Evolutionary conservation across 352 stramenopile genomes (phyloP).

Genomic region (Phytophthora sansomeana): DNA sequence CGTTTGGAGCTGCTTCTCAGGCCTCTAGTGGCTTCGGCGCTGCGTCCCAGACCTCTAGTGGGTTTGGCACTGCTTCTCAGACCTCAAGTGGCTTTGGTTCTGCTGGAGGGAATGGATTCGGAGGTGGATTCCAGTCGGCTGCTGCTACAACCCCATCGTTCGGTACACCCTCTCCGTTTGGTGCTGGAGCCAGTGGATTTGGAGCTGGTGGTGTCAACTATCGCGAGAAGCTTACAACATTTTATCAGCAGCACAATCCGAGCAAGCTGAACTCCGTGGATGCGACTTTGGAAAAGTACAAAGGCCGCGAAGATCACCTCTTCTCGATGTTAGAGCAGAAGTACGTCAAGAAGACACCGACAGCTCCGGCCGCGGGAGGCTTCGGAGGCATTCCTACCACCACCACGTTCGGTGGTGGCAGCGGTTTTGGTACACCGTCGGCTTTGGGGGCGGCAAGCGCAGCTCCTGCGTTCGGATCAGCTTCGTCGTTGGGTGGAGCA

Average conservation of each 20-base stretch:
- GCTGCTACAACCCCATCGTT: constrained; percentile 30
- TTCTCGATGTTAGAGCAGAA: constrained; percentile 85
- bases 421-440: constrained; percentile 60
- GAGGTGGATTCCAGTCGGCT: constrained; percentile 36
- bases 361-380: constrained; percentile 29
- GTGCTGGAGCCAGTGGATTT: constrained; percentile 41
- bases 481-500: constrained; percentile 51
- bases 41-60: constrained; percentile 27
- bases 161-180: constrained; percentile 43
- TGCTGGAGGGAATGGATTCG: constrained; percentile 39
- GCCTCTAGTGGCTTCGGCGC: constrained; percentile 33
- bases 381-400: constrained; percentile 50
- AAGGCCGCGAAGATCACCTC: constrained; percentile 68
- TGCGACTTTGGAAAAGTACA: constrained; percentile 77
- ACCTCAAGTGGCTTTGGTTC: constrained; percentile 33
- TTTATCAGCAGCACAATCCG: constrained; percentile 82
- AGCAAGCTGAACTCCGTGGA: constrained; percentile 76
- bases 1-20: constrained; percentile 52
- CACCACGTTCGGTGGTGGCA: constrained; percentile 43
- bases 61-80: constrained; percentile 48
- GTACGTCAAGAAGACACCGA: constrained; percentile 56
- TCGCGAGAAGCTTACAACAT: constrained; percentile 63
- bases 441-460: constrained; percentile 50
- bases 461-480: constrained; percentile 56
- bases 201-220: constrained; percentile 48